A percentile compares a stretch with the other conserved stretches of the same genome.
These are phyloP conservation scores for Wallacemonas sp. DNA, from an alignment of 208 protist genomes.

Conservation along the genomic window DNA sequence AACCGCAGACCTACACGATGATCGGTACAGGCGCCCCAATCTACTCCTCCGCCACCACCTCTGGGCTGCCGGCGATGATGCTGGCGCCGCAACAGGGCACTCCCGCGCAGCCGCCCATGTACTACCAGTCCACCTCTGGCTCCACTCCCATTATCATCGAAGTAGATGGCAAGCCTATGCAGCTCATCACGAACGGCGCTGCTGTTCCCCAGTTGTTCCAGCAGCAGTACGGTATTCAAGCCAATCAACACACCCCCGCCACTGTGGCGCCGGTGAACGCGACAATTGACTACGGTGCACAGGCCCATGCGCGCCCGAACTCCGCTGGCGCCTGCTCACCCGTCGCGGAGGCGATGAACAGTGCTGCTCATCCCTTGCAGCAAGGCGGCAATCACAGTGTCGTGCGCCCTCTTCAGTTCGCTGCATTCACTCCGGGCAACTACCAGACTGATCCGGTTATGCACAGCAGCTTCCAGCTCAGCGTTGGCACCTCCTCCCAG, in stretches of 20 bases:
- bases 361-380: neutral
- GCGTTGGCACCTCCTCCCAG: constrained; percentile 12
- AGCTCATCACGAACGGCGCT: constrained; percentile 20
- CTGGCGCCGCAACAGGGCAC: constrained; percentile 10
- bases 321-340: neutral
- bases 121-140: constrained; percentile 7
- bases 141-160: constrained; percentile 21
- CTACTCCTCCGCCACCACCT: constrained; percentile 13
- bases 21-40: constrained; percentile 22
- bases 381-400: constrained; percentile 6
- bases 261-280: neutral
- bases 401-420: constrained; percentile 30
- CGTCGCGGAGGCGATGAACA: neutral
- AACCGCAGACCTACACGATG: constrained; percentile 21
- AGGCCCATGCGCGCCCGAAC: too few species aligned
- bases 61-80: constrained; percentile 22
- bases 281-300: too few species aligned
- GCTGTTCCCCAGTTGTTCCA: constrained; percentile 15
- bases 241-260: too few species aligned
- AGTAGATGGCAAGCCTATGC: constrained; percentile 26
- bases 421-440: constrained; percentile 23
- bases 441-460: constrained; percentile 25
- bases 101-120: neutral
- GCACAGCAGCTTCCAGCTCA: constrained; percentile 27
- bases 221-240: constrained; percentile 11